Percentiles rank a stretch among this genome's conserved stretches.
Conservation (phyloP, 495 filamentous ascomycete species). For the Talaromyces thailandensis region DNA sequence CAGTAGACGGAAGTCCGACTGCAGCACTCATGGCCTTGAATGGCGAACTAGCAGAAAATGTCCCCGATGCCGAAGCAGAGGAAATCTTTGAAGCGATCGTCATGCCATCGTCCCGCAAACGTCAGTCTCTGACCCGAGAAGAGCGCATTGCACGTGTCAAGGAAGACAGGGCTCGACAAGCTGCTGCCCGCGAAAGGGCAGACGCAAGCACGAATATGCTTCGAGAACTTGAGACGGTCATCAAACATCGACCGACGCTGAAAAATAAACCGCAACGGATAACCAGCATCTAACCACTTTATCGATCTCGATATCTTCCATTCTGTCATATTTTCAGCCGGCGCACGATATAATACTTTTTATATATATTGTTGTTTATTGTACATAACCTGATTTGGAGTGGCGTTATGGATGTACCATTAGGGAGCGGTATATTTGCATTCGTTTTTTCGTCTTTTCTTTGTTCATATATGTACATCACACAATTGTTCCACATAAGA, state of each 20-base stretch:
- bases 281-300: constrained; percentile 31
- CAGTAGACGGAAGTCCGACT: constrained; percentile 69
- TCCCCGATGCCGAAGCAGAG: constrained; percentile 40
- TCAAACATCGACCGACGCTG: constrained; percentile 60
- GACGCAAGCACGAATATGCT: constrained; percentile 84
- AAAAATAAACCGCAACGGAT: constrained; percentile 35
- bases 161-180: constrained; percentile 69
- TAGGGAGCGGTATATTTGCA: neutral
- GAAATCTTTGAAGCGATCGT: constrained; percentile 90
- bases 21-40: constrained; percentile 66
- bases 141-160: constrained; percentile 84
- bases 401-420: neutral
- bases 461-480: neutral
- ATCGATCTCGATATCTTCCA: neutral
- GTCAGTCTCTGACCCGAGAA: constrained; percentile 69
- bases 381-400: neutral
- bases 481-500: neutral
- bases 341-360: neutral
- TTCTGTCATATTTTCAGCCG: neutral
- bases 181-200: constrained; percentile 54
- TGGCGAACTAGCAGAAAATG: neutral
- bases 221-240: constrained; percentile 81
- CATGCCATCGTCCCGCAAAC: constrained; percentile 52
- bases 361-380: neutral
- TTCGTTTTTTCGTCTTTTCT: neutral